Evolutionary conservation across 1,139 yeast genomes (phyloP).

Genomic region (Nadsonia starkeyi-henricii): DNA sequence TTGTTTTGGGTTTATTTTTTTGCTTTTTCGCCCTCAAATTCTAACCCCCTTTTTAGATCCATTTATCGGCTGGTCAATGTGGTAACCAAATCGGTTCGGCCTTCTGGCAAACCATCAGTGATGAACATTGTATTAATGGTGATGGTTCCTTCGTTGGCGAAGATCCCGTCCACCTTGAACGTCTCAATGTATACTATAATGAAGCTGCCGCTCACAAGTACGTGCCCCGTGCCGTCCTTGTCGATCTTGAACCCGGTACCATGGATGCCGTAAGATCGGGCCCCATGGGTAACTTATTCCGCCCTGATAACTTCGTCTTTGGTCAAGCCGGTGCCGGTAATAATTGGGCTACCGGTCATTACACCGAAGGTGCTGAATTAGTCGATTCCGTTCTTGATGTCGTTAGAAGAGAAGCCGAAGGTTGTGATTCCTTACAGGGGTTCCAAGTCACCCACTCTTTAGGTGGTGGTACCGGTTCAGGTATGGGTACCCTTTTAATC

Average conservation of each 20-base stretch:
- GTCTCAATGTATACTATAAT: conserved; percentile 20
- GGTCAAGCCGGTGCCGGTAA: conserved; percentile 36
- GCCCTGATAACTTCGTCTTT: conserved; percentile 33
- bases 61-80: conserved; percentile 7
- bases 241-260: conserved; percentile 34
- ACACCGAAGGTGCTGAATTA: conserved; percentile 34
- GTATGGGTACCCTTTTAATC: conserved; percentile 31
- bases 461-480: conserved; percentile 36
- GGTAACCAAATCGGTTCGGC: conserved; percentile 62
- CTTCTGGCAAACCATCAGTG: conserved; percentile 56
- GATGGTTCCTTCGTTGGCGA: conserved; percentile 27
- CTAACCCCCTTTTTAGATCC: conserved; percentile 1
- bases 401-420: conserved; percentile 33
- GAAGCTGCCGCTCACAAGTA: conserved; percentile 28
- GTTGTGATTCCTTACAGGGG: conserved; percentile 32
- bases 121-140: conserved; percentile 49
- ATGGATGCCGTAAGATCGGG: conserved; percentile 31
- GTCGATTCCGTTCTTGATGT: conserved; percentile 33
- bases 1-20: too few species aligned
- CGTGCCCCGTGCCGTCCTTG: conserved; percentile 34
- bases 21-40: too few species aligned
- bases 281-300: conserved; percentile 28
- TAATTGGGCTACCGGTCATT: conserved; percentile 36
- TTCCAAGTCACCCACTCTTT: conserved; percentile 34
- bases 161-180: conserved; percentile 23